Base-by-base conservation (phyloP, 1,139 yeast species). In the Candida smagusa region DNA sequence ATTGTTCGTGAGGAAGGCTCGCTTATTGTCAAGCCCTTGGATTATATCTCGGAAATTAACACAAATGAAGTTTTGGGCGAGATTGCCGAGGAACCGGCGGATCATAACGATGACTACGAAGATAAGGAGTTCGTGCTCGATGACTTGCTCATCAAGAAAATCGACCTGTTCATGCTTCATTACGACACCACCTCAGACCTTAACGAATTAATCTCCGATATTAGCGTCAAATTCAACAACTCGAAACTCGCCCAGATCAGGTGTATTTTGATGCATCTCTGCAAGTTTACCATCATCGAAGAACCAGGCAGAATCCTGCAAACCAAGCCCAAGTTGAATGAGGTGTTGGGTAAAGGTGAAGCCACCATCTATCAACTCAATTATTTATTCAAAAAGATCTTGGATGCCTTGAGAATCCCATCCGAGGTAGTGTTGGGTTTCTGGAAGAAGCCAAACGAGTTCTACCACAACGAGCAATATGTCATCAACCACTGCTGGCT, bases 401-500 rank as follows among this genome's bases (percentile, higher is more conserved):
- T 92, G 35, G 82, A 77, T 42, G 74, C 84, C 0, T 67, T 90
- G 37, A 79, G 83, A 19, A 73, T 92, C 31, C 81, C 83, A 8
- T 77, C 89, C 44, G 94, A 85, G 46, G 72, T 89, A 2, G 80
- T 92, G 1, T 65, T 80, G 26, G 98, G 98, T 3, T 86, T 86
- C 50, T 72, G 92, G 65, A 88, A 90, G 54, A 76, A 81, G 25
- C 95, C 96, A 4, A 79, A 79, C 34, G 80, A 76, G 45, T 62
- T 71, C 43, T 69, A 72, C 46, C 76, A 69, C 46, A 63, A 67
- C 41, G 79, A 79, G 59, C 61, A 61, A 42, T 77, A 81, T 38
- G 77, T 79, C 27, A 68, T 81, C 31, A 88, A 89, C 53, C 98
- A 92, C 59, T 80, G 87, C 43, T 92, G 98, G 98, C 72, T 89